Percentiles rank a stretch among this genome's conserved stretches.
These are phyloP conservation scores for Phytophthora nicotianae DNA, from an alignment of 352 stramenopile genomes.

Conservation along the genomic window DNA sequence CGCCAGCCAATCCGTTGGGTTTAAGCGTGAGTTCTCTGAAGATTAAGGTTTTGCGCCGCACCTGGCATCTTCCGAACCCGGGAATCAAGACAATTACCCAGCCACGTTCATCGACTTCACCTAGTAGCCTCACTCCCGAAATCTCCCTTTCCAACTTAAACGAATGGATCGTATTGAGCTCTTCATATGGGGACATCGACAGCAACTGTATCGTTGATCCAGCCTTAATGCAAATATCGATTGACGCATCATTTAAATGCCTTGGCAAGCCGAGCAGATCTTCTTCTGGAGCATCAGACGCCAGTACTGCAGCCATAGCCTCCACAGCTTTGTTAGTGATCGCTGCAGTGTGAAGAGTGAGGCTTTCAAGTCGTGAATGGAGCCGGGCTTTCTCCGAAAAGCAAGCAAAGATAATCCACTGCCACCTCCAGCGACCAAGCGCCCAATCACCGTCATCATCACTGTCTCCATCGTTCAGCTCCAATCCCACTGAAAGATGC, in stretches of 20 bases:
- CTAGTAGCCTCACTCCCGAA: constrained; percentile 13
- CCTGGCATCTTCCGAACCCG: constrained; percentile 30
- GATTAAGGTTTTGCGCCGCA: constrained; percentile 8
- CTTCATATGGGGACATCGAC: constrained; percentile 18
- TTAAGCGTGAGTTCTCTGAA: constrained; percentile 16
- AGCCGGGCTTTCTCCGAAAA: constrained; percentile 38
- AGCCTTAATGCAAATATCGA: constrained; percentile 23
- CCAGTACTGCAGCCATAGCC: constrained; percentile 27
- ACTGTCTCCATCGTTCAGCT: constrained; percentile 14
- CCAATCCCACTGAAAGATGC: constrained; percentile 23
- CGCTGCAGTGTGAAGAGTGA: constrained; percentile 23
- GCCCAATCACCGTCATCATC: constrained; percentile 14
- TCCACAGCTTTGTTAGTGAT: constrained; percentile 27
- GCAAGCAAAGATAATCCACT: constrained; percentile 34
- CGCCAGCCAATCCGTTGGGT: constrained; percentile 25
- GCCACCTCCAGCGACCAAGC: constrained; percentile 29
- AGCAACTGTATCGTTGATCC: constrained; percentile 2
- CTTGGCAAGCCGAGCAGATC: constrained; percentile 9
- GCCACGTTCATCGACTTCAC: background rate
- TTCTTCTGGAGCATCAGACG: constrained; percentile 27
- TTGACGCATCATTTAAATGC: constrained; percentile 3
- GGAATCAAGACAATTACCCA: constrained; percentile 22
- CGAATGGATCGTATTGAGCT: background rate
- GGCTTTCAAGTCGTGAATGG: constrained; percentile 25
- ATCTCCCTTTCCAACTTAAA: constrained; percentile 26